Base-by-base conservation (phyloP, 306 rosid species). In the Casuarina equisetifolia region DNA sequence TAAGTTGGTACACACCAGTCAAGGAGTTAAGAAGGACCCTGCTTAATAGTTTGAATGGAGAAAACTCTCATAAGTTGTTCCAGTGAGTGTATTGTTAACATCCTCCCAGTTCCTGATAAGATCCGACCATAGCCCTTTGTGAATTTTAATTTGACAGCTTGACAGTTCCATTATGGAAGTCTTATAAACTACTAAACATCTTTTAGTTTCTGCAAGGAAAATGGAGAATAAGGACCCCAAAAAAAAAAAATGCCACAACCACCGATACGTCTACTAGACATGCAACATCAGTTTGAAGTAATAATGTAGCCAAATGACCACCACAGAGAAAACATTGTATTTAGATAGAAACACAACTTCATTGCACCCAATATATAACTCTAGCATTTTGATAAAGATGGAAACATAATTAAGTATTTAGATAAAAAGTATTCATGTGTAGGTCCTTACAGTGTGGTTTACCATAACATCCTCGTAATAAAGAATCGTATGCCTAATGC, bases 91-190 rank as follows among this genome's bases (percentile, higher is more conserved):
- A 77, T 42, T 85, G 87, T 82, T 91, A 69, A 95, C 97, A 17
- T 91, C 97, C 3, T 91, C 93, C 97, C 97, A 95, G 86, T 95
- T 92, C 75, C 62, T 82, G 75, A 92, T 79, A 82, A 91, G 93
- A 45, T 92, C 92, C 0, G 92, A 88, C 78, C 91, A 36, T 39
- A 86, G 84, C 49, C 97, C 97, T 50, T 82, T 87, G 76, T 89
- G 97, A 82, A 95, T 92, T 85, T 92, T 92, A 46, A 95, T 90
- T 73, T 95, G 97, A 49, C 89, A 88, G 83, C 98, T 95, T 25
- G 42, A 86, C 82, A 95, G 81, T 85, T 84, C 80, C 93, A 76
- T 88, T 77, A 11, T 2, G 97, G 97, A 82, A 95, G 80, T 61
- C 91, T 80, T 44, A 92, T 84, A 80, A 95, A 95, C 71, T 80